phyloP scores from a whole-genome alignment of 139 green algal genomes.

The Chlamydomonas sphaeroides region DNA sequence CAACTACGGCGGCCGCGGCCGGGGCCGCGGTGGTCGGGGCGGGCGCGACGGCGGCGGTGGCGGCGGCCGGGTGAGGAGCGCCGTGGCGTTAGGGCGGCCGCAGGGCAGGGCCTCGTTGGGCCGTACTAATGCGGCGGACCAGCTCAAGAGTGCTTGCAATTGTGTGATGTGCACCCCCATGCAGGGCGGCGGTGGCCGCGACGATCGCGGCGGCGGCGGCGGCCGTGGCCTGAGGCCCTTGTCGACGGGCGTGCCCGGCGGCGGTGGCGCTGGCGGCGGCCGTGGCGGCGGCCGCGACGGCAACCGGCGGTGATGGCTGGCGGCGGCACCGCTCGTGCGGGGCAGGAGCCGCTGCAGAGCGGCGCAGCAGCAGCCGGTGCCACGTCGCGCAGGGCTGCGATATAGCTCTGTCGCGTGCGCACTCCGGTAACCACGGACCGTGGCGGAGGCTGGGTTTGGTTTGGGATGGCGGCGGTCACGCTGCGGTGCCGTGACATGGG shows the following conservation, averaged over 20 bases:
- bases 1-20: conserved; percentile 49
- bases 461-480: no score
- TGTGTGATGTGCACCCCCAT: not conserved
- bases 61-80: conserved; percentile 8
- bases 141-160: not conserved
- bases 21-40: conserved; percentile 46
- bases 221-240: conserved; percentile 29
- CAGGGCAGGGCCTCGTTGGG: not conserved
- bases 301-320: no score
- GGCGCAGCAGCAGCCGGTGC: no score
- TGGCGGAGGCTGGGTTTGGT: no score
- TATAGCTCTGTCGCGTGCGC: no score
- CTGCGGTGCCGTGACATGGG: no score
- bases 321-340: no score
- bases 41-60: conserved; percentile 17
- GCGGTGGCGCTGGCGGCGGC: not conserved
- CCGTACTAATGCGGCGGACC: not conserved
- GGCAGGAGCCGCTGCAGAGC: no score
- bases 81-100: not conserved
- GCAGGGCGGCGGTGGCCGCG: conserved; percentile 1
- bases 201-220: not conserved
- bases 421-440: no score
- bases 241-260: conserved; percentile 20
- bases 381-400: no score
- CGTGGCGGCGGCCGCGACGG: not conserved